Conservation (phyloP, 495 filamentous ascomycete genomes). For the Penicillium atrosanguineum region DNA sequence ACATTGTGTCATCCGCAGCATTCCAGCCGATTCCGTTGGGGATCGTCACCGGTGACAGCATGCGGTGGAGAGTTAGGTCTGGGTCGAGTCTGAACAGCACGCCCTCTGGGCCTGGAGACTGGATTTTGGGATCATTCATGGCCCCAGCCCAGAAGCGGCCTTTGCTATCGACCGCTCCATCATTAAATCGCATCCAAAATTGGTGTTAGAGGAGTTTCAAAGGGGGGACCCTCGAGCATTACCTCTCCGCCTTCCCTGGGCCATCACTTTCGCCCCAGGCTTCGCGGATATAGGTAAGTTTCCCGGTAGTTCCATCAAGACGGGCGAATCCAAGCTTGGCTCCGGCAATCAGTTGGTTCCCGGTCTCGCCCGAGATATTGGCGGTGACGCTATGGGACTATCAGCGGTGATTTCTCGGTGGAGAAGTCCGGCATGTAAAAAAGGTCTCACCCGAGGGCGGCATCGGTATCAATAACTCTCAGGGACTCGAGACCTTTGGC, state of each 20-base stretch:
- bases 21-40: conserved; percentile 84
- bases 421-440: not conserved
- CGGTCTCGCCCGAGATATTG: conserved; percentile 67
- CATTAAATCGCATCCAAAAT: conserved; percentile 64
- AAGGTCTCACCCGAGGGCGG: conserved; percentile 53
- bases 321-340: conserved; percentile 80
- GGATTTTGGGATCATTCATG: conserved; percentile 70
- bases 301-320: conserved; percentile 64
- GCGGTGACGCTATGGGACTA: conserved; percentile 62
- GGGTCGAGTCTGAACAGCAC: conserved; percentile 63
- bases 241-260: conserved; percentile 46
- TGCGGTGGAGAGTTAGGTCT: conserved; percentile 56
- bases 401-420: conserved; percentile 8
- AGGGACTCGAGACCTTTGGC: conserved; percentile 60
- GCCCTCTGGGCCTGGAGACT: conserved; percentile 41
- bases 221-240: not conserved
- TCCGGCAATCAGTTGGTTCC: conserved; percentile 66
- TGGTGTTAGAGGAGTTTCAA: conserved; percentile 1
- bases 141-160: conserved; percentile 87
- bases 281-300: conserved; percentile 58
- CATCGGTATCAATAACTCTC: conserved; percentile 62
- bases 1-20: conserved; percentile 70
- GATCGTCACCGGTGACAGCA: conserved; percentile 67
- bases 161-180: conserved; percentile 75
- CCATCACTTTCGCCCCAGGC: conserved; percentile 52